Evolutionary conservation across 2,329 filamentous ascomycete species (phyloP), one percentile per base, ranked within the genome.

Genomic region (Nemania sp.): DNA sequence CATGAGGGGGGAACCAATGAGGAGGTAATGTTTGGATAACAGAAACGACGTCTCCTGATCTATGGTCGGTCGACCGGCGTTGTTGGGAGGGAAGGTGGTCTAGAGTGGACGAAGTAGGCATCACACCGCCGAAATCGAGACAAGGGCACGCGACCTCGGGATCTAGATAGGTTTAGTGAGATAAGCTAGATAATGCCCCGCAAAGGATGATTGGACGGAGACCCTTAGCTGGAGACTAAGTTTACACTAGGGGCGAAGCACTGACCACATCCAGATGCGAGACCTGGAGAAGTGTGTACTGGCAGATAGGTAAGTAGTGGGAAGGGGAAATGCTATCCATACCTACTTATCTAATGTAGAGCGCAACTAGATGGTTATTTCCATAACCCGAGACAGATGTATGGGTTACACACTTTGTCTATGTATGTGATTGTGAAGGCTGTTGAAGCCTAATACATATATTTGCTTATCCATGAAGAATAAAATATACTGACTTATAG

Each of bases 111-210:
- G n/a, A n/a, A n/a, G n/a, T 45, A 45, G 41, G 55, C 24, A 32
- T 1, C 55, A 58, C 43, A 59, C 56, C 56, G 56, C 56, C 27
- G n/a, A 35, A 49, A 20, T 24, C 10, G 43, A 59, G 35, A 20
- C 49, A 58, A 51, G 62, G 51, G 62, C 62, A 65, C 62, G 62
- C 62, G 62, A 65, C 62, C 43, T 59, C 27, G n/a, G 56, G 43
- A 59, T 51, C 56, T 27, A 41, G 38, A 11, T 18, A 11, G 43
- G 20, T 51, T 22, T 41, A 26, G 45, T 41, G 41, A 54, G 49
- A 54, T 62, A 43, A 7, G 4, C 20, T 27, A 38, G 55, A 41
- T 32, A 58, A 22, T 29, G 38, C 56, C 63, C 63, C 63, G 63
- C 41, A 51, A 27, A 29, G 20, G 20, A 7, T 55, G 63, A 55